Evolutionary conservation across 192 early-diverging fungal genomes (phyloP).

Genomic region (Backusella parvicylindrica): DNA sequence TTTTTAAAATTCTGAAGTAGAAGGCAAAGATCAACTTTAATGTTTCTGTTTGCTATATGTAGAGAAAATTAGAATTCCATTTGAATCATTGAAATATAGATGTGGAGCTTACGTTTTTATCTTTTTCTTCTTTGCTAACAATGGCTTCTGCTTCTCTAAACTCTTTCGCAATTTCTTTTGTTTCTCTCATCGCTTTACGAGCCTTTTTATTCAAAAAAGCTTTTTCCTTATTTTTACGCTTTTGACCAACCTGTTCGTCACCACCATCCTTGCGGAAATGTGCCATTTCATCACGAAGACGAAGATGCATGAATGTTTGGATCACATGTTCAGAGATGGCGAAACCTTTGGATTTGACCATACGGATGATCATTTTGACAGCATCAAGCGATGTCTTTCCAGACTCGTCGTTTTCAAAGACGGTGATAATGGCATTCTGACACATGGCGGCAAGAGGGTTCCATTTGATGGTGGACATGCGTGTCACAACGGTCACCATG

Average conservation of each 20-base stretch:
- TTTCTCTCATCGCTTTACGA: conserved; percentile 71
- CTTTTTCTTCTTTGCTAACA: conserved; percentile 78
- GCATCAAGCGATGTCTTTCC: conserved; percentile 87
- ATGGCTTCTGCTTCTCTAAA: conserved; percentile 91
- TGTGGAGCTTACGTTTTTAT: conserved; percentile 52
- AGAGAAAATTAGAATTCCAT: background rate
- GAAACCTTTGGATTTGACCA: conserved; percentile 81
- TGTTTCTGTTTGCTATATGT: conserved; percentile 80
- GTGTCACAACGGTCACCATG: conserved; percentile 75
- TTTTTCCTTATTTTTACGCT: conserved; percentile 54
- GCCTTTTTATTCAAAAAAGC: conserved; percentile 60
- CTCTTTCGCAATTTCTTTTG: conserved; percentile 70
- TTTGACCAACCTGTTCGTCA: conserved; percentile 43
- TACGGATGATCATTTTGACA: conserved; percentile 78
- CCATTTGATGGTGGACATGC: conserved; percentile 62
- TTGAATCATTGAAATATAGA: background rate
- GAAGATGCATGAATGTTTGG: conserved; percentile 75
- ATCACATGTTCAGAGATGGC: conserved; percentile 66
- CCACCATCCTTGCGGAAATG: conserved; percentile 46
- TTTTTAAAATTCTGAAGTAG: conserved; percentile 94
- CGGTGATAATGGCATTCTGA: conserved; percentile 68
- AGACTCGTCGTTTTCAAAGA: conserved; percentile 83
- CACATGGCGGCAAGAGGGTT: conserved; percentile 66
- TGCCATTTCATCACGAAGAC: conserved; percentile 80
- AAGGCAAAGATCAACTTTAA: conserved; percentile 91